Base-by-base conservation (phyloP, 345 rosid species). In the Diplotaxis tenuifolia region DNA sequence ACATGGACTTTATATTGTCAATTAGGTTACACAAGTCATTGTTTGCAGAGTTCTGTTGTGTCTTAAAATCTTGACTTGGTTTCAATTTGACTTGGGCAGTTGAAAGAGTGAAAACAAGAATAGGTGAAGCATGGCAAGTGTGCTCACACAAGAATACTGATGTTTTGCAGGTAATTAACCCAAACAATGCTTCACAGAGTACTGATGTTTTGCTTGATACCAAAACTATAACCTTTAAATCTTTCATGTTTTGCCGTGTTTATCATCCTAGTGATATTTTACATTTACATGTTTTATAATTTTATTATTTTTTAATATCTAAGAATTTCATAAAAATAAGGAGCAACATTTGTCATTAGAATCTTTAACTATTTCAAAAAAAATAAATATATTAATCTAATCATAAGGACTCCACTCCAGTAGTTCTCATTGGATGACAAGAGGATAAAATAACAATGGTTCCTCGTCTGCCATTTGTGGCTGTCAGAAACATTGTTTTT, bases 71-170 rank as follows among this genome's bases (percentile, higher is more conserved):
- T 50, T 75, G 63, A 67, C 31, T 36, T 49, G 25, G 16, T 53
- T 69, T 68, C 32, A 53, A 27, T 61, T 75, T 53, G 22, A 62
- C 21, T 32, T 63, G 66, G 4, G 70, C 86, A 94, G 98, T 79
- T 67, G 95, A 84, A 79, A 71, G 63, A 59, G 74, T 72, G 70
- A 87, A 75, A 82, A 52, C 56, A 52, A 64, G 83, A 70, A 50
- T 84, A 8, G 52, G 74, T 56, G 89, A 86, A 79, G 83, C 88
- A 29, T 91, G 97, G 96, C 85, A 76, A 81, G 80, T 77, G 68
- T 91, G 94, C 79, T 86, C 97, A 62, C 96, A 84, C 82, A 91
- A 94, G 83, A 94, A 91, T 84, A 40, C n/a, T n/a, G n/a, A n/a
- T n/a, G n/a, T 62, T 86, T 94, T 47, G 66, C 93, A 31, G 89